Conservation (phyloP, 805 yeast species). For the Pichia phayaonensis region DNA sequence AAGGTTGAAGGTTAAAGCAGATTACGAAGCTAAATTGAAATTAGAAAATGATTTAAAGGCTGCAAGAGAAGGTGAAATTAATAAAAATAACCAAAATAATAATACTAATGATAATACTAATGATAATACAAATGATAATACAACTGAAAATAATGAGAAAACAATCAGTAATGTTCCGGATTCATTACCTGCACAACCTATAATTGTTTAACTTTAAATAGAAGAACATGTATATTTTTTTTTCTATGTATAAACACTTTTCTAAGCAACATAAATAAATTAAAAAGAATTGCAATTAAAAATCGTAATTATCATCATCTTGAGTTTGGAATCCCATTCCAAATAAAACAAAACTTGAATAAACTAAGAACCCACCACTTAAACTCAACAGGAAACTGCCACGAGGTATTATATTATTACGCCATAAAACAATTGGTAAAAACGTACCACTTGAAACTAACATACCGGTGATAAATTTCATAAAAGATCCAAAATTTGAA, state of each 20-base stretch:
- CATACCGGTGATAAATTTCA: slow-evolving; percentile 28
- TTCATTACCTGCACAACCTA: not conserved
- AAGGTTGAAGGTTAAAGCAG: slow-evolving; percentile 15
- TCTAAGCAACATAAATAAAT: slow-evolving; percentile 39
- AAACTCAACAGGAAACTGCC: slow-evolving; percentile 52
- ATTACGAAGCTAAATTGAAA: slow-evolving; percentile 1
- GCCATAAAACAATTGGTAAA: slow-evolving; percentile 28
- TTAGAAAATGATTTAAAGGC: slow-evolving; percentile 5
- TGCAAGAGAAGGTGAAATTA: not conserved
- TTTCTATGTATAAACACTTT: slow-evolving; percentile 34
- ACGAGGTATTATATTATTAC: slow-evolving; percentile 21
- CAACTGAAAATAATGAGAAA: not conserved
- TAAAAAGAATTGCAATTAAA: slow-evolving; percentile 32
- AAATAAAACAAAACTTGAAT: slow-evolving; percentile 74
- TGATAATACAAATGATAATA: not conserved
- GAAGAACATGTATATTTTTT: not conserved
- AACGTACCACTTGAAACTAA: slow-evolving; percentile 28
- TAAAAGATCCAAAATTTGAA: slow-evolving; percentile 18
- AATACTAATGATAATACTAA: not conserved
- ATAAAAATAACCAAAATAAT: not conserved
- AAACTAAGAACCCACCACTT: slow-evolving; percentile 77
- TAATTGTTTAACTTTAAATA: not conserved
- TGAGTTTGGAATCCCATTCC: slow-evolving; percentile 62
- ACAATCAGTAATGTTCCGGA: not conserved
- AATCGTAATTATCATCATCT: slow-evolving; percentile 35